Base-by-base conservation (phyloP, 2,329 filamentous ascomycete species). In the Aspergillus viridinutans region DNA sequence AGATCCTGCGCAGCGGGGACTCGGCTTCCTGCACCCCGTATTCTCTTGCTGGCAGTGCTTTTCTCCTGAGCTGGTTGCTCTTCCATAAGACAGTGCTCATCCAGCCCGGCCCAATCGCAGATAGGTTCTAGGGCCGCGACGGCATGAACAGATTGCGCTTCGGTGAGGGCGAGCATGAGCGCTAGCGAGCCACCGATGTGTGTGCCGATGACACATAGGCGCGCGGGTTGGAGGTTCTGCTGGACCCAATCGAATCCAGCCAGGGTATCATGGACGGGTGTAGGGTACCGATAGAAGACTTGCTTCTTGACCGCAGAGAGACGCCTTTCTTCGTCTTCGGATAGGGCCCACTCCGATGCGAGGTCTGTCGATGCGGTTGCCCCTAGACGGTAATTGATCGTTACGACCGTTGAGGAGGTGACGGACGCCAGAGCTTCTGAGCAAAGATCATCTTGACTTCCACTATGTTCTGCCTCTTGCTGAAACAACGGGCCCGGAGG, bases 161-260 rank as follows among this genome's bases (percentile, higher is more conserved):
- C 74, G 9, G 74, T 78, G 20, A 79, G 66, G 0, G 76, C 70
- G 10, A 79, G 69, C 72, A 76, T 77, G 2, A 76, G 58, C 3
- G 76, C 75, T 51, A 79, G 57, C 0, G 74, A 77, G 20, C 76
- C 76, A 25, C 74, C 74, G 26, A 75, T 63, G 54, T 74, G 70
- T 1, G 63, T 69, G 20, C 74, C 74, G 58, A 69, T 64, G 26
- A 76, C 57, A 26, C 64, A 64, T 5, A 76, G 52, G 10, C 67
- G 60, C 4, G 58, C 42, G 6, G 72, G 71, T 32, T 64, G 58
- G n/a, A 76, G 63, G 45, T 67, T 62, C 1, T 65, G 55, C 54
- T 65, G 58, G 35, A 76, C 63, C 74, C 74, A 76, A 59, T 76
- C 74, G 49, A 76, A 69, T 3, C 69, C 74, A 6, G 65, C 64